These are phyloP conservation scores for Garcia nutans DNA, from an alignment of 345 rosid genomes.

Conservation along the genomic window DNA sequence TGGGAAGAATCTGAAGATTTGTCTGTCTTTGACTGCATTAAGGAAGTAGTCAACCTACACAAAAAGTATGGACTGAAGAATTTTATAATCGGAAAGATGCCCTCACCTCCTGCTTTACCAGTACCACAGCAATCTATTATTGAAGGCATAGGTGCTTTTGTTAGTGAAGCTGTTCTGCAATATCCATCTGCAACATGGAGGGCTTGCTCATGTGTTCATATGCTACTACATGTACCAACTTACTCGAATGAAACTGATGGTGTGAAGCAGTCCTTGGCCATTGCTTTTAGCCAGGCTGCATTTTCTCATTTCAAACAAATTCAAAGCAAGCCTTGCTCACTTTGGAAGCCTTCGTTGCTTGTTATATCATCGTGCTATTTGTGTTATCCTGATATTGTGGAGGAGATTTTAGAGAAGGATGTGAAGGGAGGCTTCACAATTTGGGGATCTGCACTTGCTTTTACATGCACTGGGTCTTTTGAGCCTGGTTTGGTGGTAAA, in stretches of 20 bases:
- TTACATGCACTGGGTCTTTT: conserved; percentile 38
- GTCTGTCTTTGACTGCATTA: conserved; percentile 74
- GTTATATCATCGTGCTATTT: conserved; percentile 72
- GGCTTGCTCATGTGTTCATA: conserved; percentile 74
- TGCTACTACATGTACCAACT: conserved; percentile 60
- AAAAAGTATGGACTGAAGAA: conserved; percentile 51
- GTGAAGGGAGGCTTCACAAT: conserved; percentile 52
- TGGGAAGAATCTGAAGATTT: conserved; percentile 94
- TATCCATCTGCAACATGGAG: conserved; percentile 78
- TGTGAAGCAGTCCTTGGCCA: conserved; percentile 50
- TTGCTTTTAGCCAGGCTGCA: conserved; percentile 57
- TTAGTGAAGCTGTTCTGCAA: conserved; percentile 64
- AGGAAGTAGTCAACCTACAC: conserved; percentile 58
- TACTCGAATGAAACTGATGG: conserved; percentile 56
- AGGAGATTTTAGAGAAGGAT: conserved; percentile 51
- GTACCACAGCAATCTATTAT: conserved; percentile 58
- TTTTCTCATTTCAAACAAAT: conserved; percentile 59
- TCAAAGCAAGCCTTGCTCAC: conserved; percentile 56
- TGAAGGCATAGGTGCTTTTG: conserved; percentile 63
- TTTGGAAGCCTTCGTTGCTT: conserved; percentile 76
- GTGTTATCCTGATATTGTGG: conserved; percentile 53
- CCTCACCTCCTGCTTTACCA: conserved; percentile 74
- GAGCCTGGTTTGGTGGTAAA: conserved; percentile 42
- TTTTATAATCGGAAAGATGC: conserved; percentile 46
- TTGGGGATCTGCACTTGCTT: conserved; percentile 70